Percentiles rank a stretch among this genome's conserved stretches.
Conservation (phyloP, 2,329 filamentous ascomycete species). For the Fragosphaeria purpurea region DNA sequence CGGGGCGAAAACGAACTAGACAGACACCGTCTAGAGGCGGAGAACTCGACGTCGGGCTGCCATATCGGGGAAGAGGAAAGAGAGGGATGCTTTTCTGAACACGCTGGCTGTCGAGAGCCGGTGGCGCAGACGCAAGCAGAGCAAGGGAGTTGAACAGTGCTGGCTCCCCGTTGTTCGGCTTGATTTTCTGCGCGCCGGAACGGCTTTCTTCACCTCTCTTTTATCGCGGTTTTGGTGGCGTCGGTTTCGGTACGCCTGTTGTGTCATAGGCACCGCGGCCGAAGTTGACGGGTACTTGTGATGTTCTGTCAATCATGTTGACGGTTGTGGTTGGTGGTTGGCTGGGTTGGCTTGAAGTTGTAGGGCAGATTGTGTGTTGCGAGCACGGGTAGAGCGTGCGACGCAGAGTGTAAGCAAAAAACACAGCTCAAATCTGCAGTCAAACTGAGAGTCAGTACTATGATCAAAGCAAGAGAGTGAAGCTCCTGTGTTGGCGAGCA, state of each 20-base stretch:
- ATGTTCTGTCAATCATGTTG: constrained; percentile 24
- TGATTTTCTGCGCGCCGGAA: too few relatives aligned
- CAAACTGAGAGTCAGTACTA: neutral
- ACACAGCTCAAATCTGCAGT: too few relatives aligned
- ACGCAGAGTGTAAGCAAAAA: neutral
- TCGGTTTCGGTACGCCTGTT: constrained; percentile 27
- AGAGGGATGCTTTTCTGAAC: too few relatives aligned
- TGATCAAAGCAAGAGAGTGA: too few relatives aligned
- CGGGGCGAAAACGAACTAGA: neutral
- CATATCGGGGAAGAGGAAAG: too few relatives aligned
- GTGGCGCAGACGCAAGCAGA: too few relatives aligned
- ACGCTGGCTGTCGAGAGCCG: too few relatives aligned
- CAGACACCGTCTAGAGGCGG: too few relatives aligned
- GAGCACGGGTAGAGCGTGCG: neutral
- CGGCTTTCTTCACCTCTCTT: neutral
- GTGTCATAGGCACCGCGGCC: constrained; percentile 28
- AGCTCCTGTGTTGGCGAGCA: too few relatives aligned
- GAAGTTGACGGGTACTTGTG: constrained; percentile 22
- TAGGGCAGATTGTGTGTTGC: neutral
- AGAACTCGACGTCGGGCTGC: too few relatives aligned
- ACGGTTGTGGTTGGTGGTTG: neutral
- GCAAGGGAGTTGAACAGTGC: too few relatives aligned
- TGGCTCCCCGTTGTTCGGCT: too few relatives aligned
- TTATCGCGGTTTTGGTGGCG: constrained; percentile 26
- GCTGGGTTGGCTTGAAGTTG: neutral